Evolutionary conservation across 352 stramenopile species (phyloP), one percentile per base, ranked within the genome.

Genomic region (Peronospora farinosa): DNA sequence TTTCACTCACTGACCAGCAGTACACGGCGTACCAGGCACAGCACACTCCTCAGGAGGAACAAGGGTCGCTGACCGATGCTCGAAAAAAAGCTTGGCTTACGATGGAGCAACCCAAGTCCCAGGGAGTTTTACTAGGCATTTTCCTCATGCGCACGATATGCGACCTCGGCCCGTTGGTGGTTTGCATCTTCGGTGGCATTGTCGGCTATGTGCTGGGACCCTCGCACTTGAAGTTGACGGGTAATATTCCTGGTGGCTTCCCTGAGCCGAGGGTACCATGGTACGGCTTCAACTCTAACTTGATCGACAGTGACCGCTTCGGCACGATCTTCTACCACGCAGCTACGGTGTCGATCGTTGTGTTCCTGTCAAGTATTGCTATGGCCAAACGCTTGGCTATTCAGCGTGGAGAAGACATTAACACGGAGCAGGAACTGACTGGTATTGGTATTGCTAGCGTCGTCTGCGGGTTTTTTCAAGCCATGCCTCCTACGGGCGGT

Each of bases 381-480:
- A 59, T 59, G 51, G 43, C 51, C 30, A 59, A 59, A 36, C 51
- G 51, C 27, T 42, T 59, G 7, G 51, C 43, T 45, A 60, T 60
- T 27, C 36, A 60, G 13, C 43, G 44, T 33, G 51, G 43, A 4
- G 44, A 60, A 17, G 43, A 53, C 11, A 60, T 60, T 28, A 53
- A 48, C 28, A 47, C 51, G n/a, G 44, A 60, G 21, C 51, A 60
- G 13, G 51, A 59, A 28, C 31, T 60, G n/a, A 54, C 44, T 30
- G 51, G 36, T 8, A 53, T 60, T 32, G 51, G 51, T 7, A 43
- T 54, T 33, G 37, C 37, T 5, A 60, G 44, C 8, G 19, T 60
- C 25, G 51, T 60, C 11, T 53, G 51, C 19, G 36, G 40, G 5
- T 54, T 60, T 30, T 53, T 60, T 35, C 51, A 60, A 31, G 51